These are phyloP conservation scores for Blastomyces emzantsi DNA, from an alignment of 2,329 filamentous ascomycete genomes.

Conservation along the genomic window DNA sequence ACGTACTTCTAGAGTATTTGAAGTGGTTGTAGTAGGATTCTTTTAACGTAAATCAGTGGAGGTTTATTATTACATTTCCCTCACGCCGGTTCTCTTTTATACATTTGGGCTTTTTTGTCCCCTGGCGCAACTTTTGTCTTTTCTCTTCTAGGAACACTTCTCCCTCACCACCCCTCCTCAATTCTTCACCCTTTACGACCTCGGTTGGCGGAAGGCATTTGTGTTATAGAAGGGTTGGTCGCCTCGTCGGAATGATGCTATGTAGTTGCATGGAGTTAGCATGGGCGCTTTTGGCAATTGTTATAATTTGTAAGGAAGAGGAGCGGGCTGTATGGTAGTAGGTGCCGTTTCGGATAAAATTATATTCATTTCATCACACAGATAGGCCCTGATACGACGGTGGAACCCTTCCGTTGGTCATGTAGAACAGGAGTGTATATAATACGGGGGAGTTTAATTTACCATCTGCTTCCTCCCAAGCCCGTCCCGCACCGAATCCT, in stretches of 20 bases:
- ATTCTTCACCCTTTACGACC: slow-evolving; percentile 15
- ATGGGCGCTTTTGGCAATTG: neutral
- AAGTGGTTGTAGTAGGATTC: neutral
- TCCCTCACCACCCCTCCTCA: too few relatives aligned
- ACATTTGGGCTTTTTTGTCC: neutral
- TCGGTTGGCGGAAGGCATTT: slow-evolving; percentile 29
- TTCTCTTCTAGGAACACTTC: neutral
- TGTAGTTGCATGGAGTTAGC: slow-evolving; percentile 14
- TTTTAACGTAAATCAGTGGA: neutral
- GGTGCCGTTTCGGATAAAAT: too few relatives aligned
- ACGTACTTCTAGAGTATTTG: neutral
- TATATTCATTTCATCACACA: neutral
- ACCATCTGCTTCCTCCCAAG: slow-evolving; percentile 97
- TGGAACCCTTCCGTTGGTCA: too few relatives aligned
- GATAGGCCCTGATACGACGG: too few relatives aligned
- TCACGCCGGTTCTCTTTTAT: neutral
- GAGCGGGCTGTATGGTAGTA: neutral
- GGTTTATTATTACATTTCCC: neutral
- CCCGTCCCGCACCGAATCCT: slow-evolving; percentile 90
- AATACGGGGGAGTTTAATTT: slow-evolving; percentile 31
- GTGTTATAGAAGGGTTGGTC: slow-evolving; percentile 25
- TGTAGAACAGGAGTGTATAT: neutral
- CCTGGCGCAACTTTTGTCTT: neutral
- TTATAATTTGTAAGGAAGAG: neutral
- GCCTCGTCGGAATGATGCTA: slow-evolving; percentile 38